These are phyloP conservation scores for Coprinopsis marcescibilis DNA, from an alignment of 768 basidiomycete species.

Conservation along the genomic window DNA sequence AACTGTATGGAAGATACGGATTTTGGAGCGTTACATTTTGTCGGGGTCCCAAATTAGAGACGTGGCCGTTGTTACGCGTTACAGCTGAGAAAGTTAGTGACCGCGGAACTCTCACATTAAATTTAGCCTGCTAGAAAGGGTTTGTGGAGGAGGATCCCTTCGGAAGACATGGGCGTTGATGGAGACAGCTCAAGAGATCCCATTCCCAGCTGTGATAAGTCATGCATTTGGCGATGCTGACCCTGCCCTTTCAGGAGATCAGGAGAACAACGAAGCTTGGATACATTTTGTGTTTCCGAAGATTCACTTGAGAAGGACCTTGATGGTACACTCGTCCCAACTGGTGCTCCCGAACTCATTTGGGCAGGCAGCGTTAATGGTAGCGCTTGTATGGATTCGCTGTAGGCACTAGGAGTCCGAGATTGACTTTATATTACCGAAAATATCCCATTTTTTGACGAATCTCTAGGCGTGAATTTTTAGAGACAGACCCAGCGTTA, in stretches of 20 bases:
- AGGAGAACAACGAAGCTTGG: too few relatives aligned
- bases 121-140: too few relatives aligned
- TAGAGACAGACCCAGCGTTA: neutral
- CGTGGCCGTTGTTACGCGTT: neutral
- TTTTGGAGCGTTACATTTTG: neutral
- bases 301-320: too few relatives aligned
- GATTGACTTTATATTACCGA: neutral
- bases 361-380: too few relatives aligned
- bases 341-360: too few relatives aligned
- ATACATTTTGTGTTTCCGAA: too few relatives aligned
- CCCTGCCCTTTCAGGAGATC: neutral
- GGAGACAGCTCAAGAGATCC: conserved; percentile 7
- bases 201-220: neutral
- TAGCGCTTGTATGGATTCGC: too few relatives aligned
- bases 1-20: neutral
- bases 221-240: neutral
- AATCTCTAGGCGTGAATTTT: neutral
- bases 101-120: too few relatives aligned
- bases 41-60: neutral
- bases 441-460: neutral
- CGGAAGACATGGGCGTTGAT: neutral
- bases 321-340: too few relatives aligned
- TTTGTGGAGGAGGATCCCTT: too few relatives aligned
- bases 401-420: neutral
- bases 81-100: neutral